Percentiles rank a stretch among this genome's conserved stretches.
Evolutionary conservation across 2,329 filamentous ascomycete genomes (phyloP).

Genomic region (Pestalotiopsis sp.): DNA sequence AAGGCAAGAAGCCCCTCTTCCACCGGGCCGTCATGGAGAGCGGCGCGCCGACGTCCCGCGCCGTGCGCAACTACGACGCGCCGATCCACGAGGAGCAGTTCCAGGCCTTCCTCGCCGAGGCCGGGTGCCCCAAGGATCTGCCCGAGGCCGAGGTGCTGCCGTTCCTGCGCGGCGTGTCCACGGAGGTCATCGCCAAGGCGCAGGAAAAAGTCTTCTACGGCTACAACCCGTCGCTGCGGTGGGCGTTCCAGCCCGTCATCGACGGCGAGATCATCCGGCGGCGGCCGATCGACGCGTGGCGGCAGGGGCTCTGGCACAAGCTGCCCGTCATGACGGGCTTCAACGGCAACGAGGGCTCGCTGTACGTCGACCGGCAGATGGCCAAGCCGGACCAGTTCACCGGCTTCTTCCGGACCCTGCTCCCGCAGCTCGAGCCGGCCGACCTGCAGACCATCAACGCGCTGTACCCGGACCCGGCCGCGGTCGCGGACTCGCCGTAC

Average conservation of each 20-base stretch:
- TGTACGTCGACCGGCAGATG: constrained; percentile 42
- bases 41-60: constrained; percentile 39
- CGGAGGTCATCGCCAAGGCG: constrained; percentile 28
- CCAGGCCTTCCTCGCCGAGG: constrained; percentile 46
- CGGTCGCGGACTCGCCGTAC: constrained; percentile 34
- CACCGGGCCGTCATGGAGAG: constrained; percentile 40
- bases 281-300: constrained; percentile 27
- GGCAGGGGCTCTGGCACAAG: constrained; percentile 27
- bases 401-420: constrained; percentile 38
- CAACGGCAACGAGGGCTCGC: constrained; percentile 43
- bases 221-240: constrained; percentile 37
- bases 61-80: constrained; percentile 43
- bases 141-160: constrained; percentile 46
- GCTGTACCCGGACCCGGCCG: constrained; percentile 42
- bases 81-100: constrained; percentile 52
- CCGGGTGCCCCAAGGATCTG: constrained; percentile 42
- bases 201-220: constrained; percentile 34
- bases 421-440: constrained; percentile 36
- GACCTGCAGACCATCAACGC: constrained; percentile 36
- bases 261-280: constrained; percentile 29
- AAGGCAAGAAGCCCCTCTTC: constrained; percentile 36
- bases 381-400: constrained; percentile 33
- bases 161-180: constrained; percentile 40
- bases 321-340: constrained; percentile 44
- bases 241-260: constrained; percentile 59